Base-by-base conservation (phyloP, 2,329 filamentous ascomycete genomes). In the Alternaria brassicae region DNA sequence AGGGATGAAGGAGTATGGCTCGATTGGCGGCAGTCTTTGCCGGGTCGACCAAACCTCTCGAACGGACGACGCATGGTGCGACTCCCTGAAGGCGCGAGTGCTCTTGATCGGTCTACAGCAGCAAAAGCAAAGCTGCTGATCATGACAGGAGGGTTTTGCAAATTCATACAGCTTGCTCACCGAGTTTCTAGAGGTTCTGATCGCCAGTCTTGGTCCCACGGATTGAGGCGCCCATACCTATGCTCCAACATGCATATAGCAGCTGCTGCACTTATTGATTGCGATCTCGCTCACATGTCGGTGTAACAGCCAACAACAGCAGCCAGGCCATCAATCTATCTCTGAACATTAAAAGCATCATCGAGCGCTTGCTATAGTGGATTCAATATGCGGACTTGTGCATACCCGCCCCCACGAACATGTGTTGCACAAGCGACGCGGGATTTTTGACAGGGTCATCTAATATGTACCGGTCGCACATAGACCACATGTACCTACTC, bases 301-400 rank as follows among this genome's bases (percentile, higher is more conserved):
- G 54, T 41, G 19, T 45, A 51, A 30, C 28, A 34, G 21, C 30
- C 39, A 40, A 56, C 37, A 15, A 47, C 17, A 56, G 44, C 10
- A n/a, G 39, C 23, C n/a, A 25, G 39, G 17, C 21, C 15, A 30
- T 45, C 30, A 32, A 42, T 40, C 36, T 58, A 58, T 37, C 34
- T 58, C 47, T 25, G 25, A 30, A 36, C 17, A 32, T 21, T 41
- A 37, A 27, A 58, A 41, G 50, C 50, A 36, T 54, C 50, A 48
- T 40, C 19, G 34, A 54, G 54, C 47, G 47, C 28, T 39, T 53
- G 37, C 28, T 48, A 55, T 39, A 58, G 42, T 42, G 32, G 25
- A 30, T 32, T 39, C 55, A 58, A 47, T 58, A 53, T 54, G 37
- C 50, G n/a, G 36, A 47, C 36, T 15, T 36, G 32, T 50, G 37